Base-by-base conservation (phyloP, 177 flowering plant species). In the Tripterygium wilfordii region DNA sequence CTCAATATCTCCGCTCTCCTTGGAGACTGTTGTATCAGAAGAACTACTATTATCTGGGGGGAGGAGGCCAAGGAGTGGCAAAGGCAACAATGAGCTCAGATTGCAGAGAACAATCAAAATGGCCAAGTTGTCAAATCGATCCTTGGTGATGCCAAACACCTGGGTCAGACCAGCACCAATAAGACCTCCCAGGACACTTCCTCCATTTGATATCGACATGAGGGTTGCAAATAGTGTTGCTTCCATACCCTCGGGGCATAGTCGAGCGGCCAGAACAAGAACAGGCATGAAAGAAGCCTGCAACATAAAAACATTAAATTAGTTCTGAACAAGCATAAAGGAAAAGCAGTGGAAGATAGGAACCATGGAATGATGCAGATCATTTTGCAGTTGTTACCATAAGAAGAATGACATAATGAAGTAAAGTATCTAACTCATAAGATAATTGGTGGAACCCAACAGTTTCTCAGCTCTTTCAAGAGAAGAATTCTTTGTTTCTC, bases 261-360 rank as follows among this genome's bases (percentile, higher is more conserved):
- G 48, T 63, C 72, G 75, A 25, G 98, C 98, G 7, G 98, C 98
- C 41, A 92, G 70, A 16, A 92, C 96, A 39, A 92, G 83, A 24
- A 92, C 94, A 4, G 98, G 98, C 98, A 88, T 92, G 75, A 92
- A 88, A 17, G 96, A 92, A 53, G 85, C 92, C 96, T 88, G 80
- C 71, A 70, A 48, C 18, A 36, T 5, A 6, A 45, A 15, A 6
- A 14, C 21, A 10, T 3, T 44, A 19, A 36, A 48, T 24, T 9
- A 31, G 24, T 20, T 5, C 16, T 8, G 23, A n/a, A 35, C 9
- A 36, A 36, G 4, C 42, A 23, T 10, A 20, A 28, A n/a, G n/a
- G n/a, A n/a, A n/a, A n/a, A n/a, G n/a, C n/a, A n/a, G n/a, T n/a
- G n/a, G n/a, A n/a, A n/a, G n/a, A n/a, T n/a, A n/a, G n/a, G n/a